Conservation (phyloP, 2,329 filamentous ascomycete genomes). For the Plenodomus tracheiphilus region DNA sequence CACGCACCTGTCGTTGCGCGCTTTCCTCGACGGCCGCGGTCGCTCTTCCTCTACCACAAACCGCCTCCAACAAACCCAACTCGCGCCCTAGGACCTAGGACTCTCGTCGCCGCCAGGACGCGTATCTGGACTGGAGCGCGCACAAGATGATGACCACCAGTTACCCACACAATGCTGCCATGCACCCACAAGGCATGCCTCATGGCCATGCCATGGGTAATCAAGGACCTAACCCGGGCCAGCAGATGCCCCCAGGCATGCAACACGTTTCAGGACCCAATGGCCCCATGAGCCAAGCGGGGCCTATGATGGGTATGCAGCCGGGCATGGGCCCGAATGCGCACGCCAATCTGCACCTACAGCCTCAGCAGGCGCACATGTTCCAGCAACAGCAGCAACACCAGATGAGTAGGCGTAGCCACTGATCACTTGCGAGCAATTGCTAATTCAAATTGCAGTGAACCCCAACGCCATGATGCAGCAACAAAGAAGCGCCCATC, state of each 20-base stretch:
- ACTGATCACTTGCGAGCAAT: background rate
- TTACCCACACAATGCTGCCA: constrained; percentile 70
- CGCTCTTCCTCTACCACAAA: constrained; percentile 2
- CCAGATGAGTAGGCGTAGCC: constrained; percentile 41
- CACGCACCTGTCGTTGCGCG: constrained; percentile 2
- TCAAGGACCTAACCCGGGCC: constrained; percentile 70
- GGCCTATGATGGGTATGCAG: constrained; percentile 77
- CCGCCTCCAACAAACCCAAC: no score
- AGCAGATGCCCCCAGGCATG: constrained; percentile 69
- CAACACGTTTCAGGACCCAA: constrained; percentile 74
- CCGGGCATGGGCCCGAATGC: constrained; percentile 66
- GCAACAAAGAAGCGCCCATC: constrained; percentile 48
- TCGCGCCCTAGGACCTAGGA: no score
- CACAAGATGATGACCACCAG: constrained; percentile 69
- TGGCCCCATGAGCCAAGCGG: constrained; percentile 69
- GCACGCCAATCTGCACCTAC: constrained; percentile 74
- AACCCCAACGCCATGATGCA: constrained; percentile 47
- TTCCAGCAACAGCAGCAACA: constrained; percentile 54
- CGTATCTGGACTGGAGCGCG: constrained; percentile 9
- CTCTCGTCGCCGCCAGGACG: background rate
- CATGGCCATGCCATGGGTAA: constrained; percentile 66
- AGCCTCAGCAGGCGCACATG: constrained; percentile 62
- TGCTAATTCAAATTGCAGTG: constrained; percentile 27
- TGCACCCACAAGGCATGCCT: constrained; percentile 72
- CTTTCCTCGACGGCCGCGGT: constrained; percentile 3